Conservation (phyloP, 257 asterid species). For the Capsicum pubescens region DNA sequence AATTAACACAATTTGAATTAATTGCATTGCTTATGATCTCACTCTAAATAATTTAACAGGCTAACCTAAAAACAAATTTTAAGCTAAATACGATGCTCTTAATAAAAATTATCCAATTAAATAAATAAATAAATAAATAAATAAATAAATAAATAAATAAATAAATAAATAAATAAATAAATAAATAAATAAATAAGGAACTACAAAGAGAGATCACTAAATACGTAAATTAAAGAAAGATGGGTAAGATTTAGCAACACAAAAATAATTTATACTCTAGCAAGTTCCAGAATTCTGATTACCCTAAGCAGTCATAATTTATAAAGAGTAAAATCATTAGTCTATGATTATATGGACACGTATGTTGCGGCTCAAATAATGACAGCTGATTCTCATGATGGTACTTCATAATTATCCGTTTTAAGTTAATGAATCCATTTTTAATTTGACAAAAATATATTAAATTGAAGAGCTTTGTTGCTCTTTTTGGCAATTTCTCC, state of each 20-base stretch:
- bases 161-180: no score
- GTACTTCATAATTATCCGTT: neutral
- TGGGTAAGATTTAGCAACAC: neutral
- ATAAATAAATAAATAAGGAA: no score
- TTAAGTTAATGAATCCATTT: neutral
- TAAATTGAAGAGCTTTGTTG: neutral
- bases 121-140: no score
- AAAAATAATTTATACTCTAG: neutral
- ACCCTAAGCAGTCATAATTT: neutral
- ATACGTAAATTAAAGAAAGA: neutral
- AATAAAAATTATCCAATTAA: neutral
- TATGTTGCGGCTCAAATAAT: neutral
- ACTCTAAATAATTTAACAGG: no score
- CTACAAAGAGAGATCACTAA: neutral
- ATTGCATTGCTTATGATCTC: no score
- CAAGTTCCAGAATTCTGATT: neutral
- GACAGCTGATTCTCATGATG: neutral
- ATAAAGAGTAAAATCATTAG: neutral
- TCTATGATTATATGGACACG: conserved; percentile 6
- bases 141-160: no score
- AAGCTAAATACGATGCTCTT: neutral
- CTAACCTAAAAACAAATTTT: no score
- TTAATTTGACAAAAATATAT: neutral
- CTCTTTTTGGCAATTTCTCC: neutral
- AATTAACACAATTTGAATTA: no score